Conservation (phyloP, 352 stramenopile genomes). For the Phytophthora nicotianae region DNA sequence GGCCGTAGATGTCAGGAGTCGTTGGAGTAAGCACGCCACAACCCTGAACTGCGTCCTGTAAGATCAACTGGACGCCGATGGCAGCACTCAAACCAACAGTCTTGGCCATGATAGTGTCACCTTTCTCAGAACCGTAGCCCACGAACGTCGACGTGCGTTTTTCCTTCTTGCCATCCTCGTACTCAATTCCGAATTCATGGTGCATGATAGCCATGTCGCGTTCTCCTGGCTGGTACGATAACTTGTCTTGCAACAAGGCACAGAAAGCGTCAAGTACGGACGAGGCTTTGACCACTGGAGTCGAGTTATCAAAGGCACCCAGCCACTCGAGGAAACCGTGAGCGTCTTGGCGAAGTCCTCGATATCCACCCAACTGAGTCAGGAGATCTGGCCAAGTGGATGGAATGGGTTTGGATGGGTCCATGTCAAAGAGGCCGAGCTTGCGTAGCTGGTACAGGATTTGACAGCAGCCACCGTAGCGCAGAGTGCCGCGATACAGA, state of each 20-base stretch:
- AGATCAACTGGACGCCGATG: constrained; percentile 93
- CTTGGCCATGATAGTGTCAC: constrained; percentile 96
- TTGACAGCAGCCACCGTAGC: constrained; percentile 93
- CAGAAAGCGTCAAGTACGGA: constrained; percentile 88
- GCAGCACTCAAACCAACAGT: constrained; percentile 95
- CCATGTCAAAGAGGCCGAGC: constrained; percentile 90
- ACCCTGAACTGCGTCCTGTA: constrained; percentile 86
- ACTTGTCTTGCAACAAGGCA: constrained; percentile 86
- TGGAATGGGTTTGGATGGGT: constrained; percentile 48
- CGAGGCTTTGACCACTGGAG: constrained; percentile 53
- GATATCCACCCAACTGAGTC: constrained; percentile 34
- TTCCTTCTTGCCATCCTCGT: constrained; percentile 83
- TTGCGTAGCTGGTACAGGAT: constrained; percentile 92
- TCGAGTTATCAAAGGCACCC: constrained; percentile 62
- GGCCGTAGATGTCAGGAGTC: constrained; percentile 90
- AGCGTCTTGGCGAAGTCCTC: constrained; percentile 52
- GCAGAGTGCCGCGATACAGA: constrained; percentile 94
- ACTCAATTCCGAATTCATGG: constrained; percentile 88
- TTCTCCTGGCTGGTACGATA: constrained; percentile 90
- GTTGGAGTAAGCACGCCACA: constrained; percentile 91
- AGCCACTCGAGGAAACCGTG: constrained; percentile 81
- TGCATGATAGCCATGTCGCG: constrained; percentile 96
- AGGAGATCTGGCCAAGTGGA: constrained; percentile 88
- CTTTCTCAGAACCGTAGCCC: constrained; percentile 89
- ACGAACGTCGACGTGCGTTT: constrained; percentile 91